Evolutionary conservation across 2,329 filamentous ascomycete species (phyloP).

Genomic region (Arthrobotrys pseudoclavata): DNA sequence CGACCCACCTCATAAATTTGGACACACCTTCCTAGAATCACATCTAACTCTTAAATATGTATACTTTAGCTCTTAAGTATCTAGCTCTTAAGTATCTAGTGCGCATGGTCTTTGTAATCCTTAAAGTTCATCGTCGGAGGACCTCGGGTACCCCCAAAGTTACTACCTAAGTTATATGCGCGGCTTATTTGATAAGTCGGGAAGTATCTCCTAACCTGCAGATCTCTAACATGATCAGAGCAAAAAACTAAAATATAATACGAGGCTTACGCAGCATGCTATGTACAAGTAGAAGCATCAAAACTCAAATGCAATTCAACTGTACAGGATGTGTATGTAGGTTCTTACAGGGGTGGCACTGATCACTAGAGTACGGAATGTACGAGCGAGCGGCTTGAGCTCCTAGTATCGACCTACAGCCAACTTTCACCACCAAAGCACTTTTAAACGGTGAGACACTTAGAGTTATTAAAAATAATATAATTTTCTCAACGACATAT

Average conservation of each 20-base stretch:
- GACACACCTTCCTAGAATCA: neutral
- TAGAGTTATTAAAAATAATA: conserved; percentile 25
- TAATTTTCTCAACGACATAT: conserved; percentile 7
- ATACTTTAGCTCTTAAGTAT: no score
- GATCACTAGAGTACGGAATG: conserved; percentile 21
- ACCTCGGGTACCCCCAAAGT: neutral
- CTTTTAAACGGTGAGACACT: conserved; percentile 19
- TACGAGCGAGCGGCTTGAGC: conserved; percentile 23
- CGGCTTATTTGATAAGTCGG: conserved; percentile 18
- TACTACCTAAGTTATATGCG: conserved; percentile 8
- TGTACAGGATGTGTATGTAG: conserved; percentile 18
- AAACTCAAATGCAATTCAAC: conserved; percentile 15
- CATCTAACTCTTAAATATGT: neutral
- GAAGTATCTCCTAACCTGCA: conserved; percentile 14
- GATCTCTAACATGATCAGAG: neutral
- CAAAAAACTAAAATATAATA: neutral
- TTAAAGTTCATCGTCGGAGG: neutral
- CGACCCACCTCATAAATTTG: neutral
- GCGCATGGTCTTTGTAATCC: neutral
- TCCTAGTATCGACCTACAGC: neutral
- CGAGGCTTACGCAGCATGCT: conserved; percentile 18
- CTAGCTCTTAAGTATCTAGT: neutral
- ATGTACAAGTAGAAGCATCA: neutral
- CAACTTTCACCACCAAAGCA: neutral
- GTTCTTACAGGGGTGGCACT: conserved; percentile 24